Conservation (phyloP, 2,329 filamentous ascomycete species). For the Botryotinia calthae region DNA sequence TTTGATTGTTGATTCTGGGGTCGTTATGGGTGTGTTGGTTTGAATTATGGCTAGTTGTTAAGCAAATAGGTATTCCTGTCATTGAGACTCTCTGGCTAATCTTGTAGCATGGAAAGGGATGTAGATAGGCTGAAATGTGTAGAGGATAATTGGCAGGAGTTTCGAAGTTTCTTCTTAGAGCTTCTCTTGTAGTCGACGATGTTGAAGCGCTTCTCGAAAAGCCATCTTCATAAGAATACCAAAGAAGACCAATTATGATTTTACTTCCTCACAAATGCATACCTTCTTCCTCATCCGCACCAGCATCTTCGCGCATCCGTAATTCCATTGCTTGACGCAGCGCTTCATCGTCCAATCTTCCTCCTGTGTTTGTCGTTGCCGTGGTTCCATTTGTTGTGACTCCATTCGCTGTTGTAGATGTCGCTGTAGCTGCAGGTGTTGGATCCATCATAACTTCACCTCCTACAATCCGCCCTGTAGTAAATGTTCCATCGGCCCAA, state of each 20-base stretch:
- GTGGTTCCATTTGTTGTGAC: constrained; percentile 18
- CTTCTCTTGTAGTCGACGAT: neutral
- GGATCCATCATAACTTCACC: constrained; percentile 49
- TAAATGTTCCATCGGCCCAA: constrained; percentile 64
- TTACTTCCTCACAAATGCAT: constrained; percentile 54
- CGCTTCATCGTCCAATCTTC: constrained; percentile 57
- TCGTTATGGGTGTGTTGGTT: neutral
- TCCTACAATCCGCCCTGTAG: constrained; percentile 55
- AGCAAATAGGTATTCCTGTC: neutral
- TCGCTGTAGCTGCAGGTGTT: constrained; percentile 16
- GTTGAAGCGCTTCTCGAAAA: neutral
- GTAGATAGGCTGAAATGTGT: neutral
- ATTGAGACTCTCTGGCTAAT: neutral
- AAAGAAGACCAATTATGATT: neutral
- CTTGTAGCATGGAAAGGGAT: neutral
- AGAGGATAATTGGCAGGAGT: neutral
- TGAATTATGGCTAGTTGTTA: neutral
- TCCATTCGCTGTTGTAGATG: neutral
- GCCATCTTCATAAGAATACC: neutral
- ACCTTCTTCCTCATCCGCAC: constrained; percentile 53
- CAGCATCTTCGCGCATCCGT: constrained; percentile 47
- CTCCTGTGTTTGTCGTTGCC: constrained; percentile 38
- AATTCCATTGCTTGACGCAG: constrained; percentile 55
- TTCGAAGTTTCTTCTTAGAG: neutral
- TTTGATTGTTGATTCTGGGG: neutral